Evolutionary conservation across 23 red algal species (phyloP).

Genomic region (Gracilaria vermiculophylla): DNA sequence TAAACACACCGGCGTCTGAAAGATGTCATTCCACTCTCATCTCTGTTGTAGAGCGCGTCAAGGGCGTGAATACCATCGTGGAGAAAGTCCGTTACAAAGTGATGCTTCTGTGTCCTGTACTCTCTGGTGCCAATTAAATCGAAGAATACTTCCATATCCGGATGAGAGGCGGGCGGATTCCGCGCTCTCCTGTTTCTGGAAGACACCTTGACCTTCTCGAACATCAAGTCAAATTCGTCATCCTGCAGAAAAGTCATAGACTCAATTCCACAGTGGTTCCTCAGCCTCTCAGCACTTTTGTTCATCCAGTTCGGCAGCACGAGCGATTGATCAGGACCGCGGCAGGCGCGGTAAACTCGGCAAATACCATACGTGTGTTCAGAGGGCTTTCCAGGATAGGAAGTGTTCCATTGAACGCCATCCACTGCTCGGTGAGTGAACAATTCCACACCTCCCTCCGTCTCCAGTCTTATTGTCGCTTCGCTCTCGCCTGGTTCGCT

Average conservation of each 20-base stretch:
- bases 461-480: neutral
- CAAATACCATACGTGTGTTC: constrained; percentile 50
- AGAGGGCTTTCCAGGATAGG: neutral
- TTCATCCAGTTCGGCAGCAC: constrained; percentile 53
- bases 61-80: constrained; percentile 45
- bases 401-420: constrained; percentile 37
- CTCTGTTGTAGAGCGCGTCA: constrained; percentile 34
- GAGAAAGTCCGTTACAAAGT: constrained; percentile 56
- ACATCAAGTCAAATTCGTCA: constrained; percentile 41
- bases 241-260: constrained; percentile 1
- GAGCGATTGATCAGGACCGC: neutral
- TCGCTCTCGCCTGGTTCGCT: neutral
- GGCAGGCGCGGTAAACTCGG: constrained; percentile 37
- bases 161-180: neutral
- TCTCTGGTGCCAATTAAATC: constrained; percentile 41
- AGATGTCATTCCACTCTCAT: constrained; percentile 6
- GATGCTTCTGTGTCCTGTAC: constrained; percentile 52
- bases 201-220: constrained; percentile 13
- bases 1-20: constrained; percentile 43
- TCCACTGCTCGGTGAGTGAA: constrained; percentile 61
- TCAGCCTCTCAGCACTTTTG: neutral
- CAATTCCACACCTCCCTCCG: constrained; percentile 40
- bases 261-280: constrained; percentile 38
- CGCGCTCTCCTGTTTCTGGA: neutral
- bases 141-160: constrained; percentile 31